Base-by-base conservation (phyloP, 1,284 basidiomycete genomes). In the Farysia itapuensis region DNA sequence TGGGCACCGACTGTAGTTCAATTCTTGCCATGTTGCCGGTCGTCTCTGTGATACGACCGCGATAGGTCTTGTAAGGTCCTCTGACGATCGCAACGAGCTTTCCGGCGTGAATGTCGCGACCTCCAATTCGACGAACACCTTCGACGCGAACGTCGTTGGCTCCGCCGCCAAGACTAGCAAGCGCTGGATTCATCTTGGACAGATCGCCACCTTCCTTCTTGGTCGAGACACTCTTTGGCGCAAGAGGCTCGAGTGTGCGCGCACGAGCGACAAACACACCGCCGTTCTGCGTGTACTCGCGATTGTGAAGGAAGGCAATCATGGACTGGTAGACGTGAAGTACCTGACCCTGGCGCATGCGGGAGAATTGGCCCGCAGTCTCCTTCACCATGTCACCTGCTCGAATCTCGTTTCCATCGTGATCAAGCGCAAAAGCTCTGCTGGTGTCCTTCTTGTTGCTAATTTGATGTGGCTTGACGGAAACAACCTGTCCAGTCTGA, bases 331-430 rank as follows among this genome's bases (percentile, higher is more conserved):
- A 89, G 35, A 93, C 92, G 76, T 97, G 94, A 42, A 99, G 80
- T 8, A 98, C 89, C 51, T 86, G 85, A 44, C 95, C 95, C 81
- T 88, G 90, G n/a, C 93, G 88, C 43, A 82, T 36, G 37, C 67
- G 66, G 14, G 66, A 66, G 23, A 91, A 90, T 77, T 92, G 90
- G 49, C 90, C 89, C 29, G 90, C 89, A 14, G 85, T 79, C 79
- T 99, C 95, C 78, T 94, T 94, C 79, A 98, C 88, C 72, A 89
- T 89, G 77, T 99, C 94, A 46, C 90, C 87, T 9, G 86, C 82
- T 22, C 88, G 78, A 64, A 83, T 78, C 63, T 82, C 80, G 70
- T 92, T 86, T 1, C 90, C 89, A 67, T 91, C 86, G 13, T 86
- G 84, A 75, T 98, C 94, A 11, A 87, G 89, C 4, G 93, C 94